Percentiles rank a stretch among this genome's conserved stretches.
These are phyloP conservation scores for Blastobotrys capitulatus DNA, from an alignment of 1,139 yeast genomes.

Conservation along the genomic window DNA sequence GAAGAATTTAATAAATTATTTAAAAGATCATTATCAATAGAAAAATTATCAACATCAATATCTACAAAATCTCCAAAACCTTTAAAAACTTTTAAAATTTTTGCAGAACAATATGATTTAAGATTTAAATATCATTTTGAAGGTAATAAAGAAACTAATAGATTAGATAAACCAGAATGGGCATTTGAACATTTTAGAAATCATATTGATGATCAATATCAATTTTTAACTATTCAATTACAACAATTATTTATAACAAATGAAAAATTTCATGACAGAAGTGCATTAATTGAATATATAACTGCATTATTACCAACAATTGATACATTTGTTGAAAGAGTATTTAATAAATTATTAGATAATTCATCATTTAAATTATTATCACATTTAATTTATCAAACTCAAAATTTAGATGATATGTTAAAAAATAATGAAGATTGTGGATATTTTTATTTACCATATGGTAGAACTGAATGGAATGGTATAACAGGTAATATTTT, in stretches of 20 bases:
- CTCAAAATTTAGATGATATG: constrained; percentile 53
- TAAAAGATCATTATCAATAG: constrained; percentile 16
- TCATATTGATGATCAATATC: constrained; percentile 43
- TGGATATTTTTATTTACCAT: constrained; percentile 53
- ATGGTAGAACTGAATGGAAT: constrained; percentile 41
- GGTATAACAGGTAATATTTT: constrained; percentile 58
- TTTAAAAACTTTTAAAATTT: constrained; percentile 53
- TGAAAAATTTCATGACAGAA: constrained; percentile 26
- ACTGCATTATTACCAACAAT: constrained; percentile 49
- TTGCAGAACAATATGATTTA: constrained; percentile 52
- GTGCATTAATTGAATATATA: constrained; percentile 47
- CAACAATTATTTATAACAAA: constrained; percentile 29
- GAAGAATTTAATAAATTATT: constrained; percentile 13
- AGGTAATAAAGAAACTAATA: constrained; percentile 53
- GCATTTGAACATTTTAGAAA: constrained; percentile 53
- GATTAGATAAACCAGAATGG: constrained; percentile 76
- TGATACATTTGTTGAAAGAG: constrained; percentile 41
- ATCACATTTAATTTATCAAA: constrained; percentile 57
- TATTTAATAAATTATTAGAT: constrained; percentile 35
- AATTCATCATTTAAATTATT: constrained; percentile 44
- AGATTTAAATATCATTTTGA: constrained; percentile 77
- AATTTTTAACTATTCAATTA: constrained; percentile 37
- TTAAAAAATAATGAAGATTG: constrained; percentile 36
- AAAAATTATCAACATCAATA: constrained; percentile 3
- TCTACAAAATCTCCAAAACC: constrained; percentile 41